Evolutionary conservation across 805 yeast species (phyloP).

Genomic region (Peterozyma toletana): DNA sequence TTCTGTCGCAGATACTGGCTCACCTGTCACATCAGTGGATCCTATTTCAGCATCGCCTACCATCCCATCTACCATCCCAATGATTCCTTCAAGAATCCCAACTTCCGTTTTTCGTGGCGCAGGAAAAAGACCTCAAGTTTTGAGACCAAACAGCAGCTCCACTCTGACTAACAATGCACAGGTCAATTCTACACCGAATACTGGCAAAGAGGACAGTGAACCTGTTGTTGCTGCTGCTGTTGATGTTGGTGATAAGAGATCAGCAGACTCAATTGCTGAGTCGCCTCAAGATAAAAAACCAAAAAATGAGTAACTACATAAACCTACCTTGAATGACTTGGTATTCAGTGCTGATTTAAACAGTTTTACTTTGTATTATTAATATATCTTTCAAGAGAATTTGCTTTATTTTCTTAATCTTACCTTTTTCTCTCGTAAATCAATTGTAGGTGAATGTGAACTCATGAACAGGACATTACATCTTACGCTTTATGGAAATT

Average conservation of each 20-base stretch:
- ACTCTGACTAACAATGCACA: no score
- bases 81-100: conserved; percentile 3
- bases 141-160: conserved; percentile 3
- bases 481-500: no score
- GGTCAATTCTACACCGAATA: neutral
- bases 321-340: neutral
- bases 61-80: neutral
- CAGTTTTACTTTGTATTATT: neutral
- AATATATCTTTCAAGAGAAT: neutral
- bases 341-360: neutral
- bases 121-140: conserved; percentile 5
- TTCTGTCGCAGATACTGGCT: neutral
- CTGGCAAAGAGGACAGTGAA: neutral
- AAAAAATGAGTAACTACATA: neutral
- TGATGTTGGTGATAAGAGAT: neutral
- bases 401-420: no score
- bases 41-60: neutral
- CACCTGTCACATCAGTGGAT: neutral
- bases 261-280: no score
- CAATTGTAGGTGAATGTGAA: no score
- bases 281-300: conserved; percentile 1
- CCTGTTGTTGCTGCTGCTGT: conserved; percentile 1
- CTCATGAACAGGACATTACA: no score
- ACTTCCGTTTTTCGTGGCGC: conserved; percentile 1
- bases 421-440: no score